Evolutionary conservation across 345 rosid genomes (phyloP), one percentile per base, ranked within the genome.

Genomic region (Nephelium lappaceum): DNA sequence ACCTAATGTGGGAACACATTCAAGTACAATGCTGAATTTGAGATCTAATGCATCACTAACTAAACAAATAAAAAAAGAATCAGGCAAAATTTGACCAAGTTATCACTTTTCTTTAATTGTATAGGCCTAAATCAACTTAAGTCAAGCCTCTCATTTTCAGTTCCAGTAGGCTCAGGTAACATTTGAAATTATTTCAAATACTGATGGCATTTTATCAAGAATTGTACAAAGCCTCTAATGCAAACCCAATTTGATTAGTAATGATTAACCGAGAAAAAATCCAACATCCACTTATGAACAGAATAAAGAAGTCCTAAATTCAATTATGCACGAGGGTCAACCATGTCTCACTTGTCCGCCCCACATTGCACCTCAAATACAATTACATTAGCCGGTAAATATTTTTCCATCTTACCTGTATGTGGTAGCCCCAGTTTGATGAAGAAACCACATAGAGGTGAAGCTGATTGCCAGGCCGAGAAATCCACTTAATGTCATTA

Each of bases 371-470:
- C 19, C 43, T 62, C 3, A 61, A 25, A 66, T 11, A 75, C 27
- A 8, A 64, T 24, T 18, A 23, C 24, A 57, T 66, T 36, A 58
- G 58, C 24, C 5, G 11, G 24, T 0, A 47, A 66, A 14, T 0
- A 5, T 21, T 49, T 67, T 76, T 67, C 53, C 57, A 74, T 81
- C 72, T 69, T 87, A 91, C 99, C 99, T 96, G 86, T 94, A 94
- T 2, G 99, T 96, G 66, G 99, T 96, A 27, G 98, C 99, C 69
- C 98, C 97, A 11, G 99, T 96, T 84, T 96, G 98, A 83, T 94
- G 97, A 84, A 96, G 98, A 91, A 96, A 96, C 99, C 99, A 96
- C 97, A 96, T 91, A 19, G 99, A 96, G 79, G 97, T 88, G 86
- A 96, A 94, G 90, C 99, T 96, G 84, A 96, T 96, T 43, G 97